Conservation (phyloP, 192 early-diverging fungal species). For the Coemansia biformis region DNA sequence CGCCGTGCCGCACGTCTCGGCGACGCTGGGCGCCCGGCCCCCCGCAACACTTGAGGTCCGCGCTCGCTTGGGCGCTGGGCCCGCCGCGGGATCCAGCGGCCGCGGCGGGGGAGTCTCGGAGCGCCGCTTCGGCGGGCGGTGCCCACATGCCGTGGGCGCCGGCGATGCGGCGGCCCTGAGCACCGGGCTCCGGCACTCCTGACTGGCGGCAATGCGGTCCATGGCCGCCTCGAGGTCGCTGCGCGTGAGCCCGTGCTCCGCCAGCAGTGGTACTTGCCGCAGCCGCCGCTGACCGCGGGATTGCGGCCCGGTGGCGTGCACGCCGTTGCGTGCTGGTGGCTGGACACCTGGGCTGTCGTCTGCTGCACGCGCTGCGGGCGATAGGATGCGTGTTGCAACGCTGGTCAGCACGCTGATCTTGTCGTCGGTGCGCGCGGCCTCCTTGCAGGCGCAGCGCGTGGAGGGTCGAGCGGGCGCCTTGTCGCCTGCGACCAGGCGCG, state of each 20-base stretch:
- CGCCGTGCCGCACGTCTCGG: neutral
- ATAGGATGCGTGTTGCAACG: slow-evolving; percentile 19
- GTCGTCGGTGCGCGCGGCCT: neutral
- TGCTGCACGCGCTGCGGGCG: neutral
- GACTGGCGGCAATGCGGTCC: slow-evolving; percentile 2
- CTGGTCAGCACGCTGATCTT: slow-evolving; percentile 11
- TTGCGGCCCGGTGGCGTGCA: neutral
- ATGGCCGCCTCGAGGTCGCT: slow-evolving; percentile 7
- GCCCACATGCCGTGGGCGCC: too few relatives aligned
- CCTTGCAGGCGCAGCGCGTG: neutral
- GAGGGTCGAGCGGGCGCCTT: neutral
- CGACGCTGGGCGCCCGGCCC: neutral
- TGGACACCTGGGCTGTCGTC: neutral
- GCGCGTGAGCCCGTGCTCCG: slow-evolving; percentile 6
- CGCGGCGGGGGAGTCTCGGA: neutral
- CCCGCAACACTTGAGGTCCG: neutral
- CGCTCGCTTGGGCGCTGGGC: neutral
- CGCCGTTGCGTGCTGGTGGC: neutral
- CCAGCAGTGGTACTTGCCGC: neutral
- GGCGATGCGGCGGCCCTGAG: too few relatives aligned
- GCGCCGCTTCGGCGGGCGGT: neutral
- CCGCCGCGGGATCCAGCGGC: neutral
- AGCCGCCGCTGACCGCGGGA: neutral
- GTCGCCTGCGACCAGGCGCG: slow-evolving; percentile 18
- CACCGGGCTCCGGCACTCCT: neutral